Conservation (phyloP, 257 asterid genomes). For the Nicotiana otophora region DNA sequence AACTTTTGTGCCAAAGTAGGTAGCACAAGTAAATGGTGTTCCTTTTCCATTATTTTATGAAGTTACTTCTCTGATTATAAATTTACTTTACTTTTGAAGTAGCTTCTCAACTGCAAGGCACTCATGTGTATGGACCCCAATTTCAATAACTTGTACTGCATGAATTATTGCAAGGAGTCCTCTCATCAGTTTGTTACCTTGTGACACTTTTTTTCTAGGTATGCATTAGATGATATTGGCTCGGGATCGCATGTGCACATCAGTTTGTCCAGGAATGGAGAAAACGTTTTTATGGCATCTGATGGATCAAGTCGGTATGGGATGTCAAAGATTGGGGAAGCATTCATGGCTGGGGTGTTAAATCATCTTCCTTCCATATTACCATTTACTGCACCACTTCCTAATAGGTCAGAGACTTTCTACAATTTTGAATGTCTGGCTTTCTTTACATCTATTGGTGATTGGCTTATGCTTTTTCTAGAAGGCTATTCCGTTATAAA, state of each 20-base stretch:
- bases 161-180: neutral
- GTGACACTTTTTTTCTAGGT: constrained; percentile 34
- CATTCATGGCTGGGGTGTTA: constrained; percentile 95
- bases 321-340: constrained; percentile 72
- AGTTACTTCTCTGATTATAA: neutral
- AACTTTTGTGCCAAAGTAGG: constrained; percentile 90
- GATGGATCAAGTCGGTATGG: constrained; percentile 55
- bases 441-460: constrained; percentile 7
- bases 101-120: neutral
- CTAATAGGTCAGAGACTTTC: constrained; percentile 53
- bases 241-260: constrained; percentile 94
- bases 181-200: constrained; percentile 9
- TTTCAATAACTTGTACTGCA: neutral
- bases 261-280: constrained; percentile 69
- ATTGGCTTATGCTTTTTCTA: neutral
- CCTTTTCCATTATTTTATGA: neutral
- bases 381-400: constrained; percentile 88
- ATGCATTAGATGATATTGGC: constrained; percentile 66
- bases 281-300: constrained; percentile 61
- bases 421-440: neutral
- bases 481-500: neutral
- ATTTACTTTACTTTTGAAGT: neutral
- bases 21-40: constrained; percentile 6
- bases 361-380: constrained; percentile 85
- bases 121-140: neutral